These are phyloP conservation scores for Trichoderma sp. DNA, from an alignment of 2,329 filamentous ascomycete species.

Conservation along the genomic window DNA sequence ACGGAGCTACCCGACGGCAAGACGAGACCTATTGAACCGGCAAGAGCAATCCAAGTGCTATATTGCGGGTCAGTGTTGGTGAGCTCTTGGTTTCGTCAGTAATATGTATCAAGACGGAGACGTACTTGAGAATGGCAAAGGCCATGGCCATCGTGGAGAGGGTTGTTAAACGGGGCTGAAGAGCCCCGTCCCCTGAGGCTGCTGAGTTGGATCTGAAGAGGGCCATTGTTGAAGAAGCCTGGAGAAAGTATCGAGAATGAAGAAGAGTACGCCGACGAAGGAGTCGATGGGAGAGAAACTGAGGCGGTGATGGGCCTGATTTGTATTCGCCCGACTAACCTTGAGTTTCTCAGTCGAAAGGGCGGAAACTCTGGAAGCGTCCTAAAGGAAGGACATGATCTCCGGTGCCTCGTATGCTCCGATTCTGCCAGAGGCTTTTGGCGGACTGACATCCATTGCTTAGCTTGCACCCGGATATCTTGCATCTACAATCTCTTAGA, in stretches of 20 bases:
- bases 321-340: conserved; percentile 17
- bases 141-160: conserved; percentile 22
- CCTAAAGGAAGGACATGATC: conserved; percentile 17
- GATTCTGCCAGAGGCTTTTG: conserved; percentile 12
- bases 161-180: conserved; percentile 19
- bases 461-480: conserved; percentile 4
- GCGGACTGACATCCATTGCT: conserved; percentile 5
- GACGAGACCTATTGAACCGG: conserved; percentile 20
- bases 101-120: neutral
- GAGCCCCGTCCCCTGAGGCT: conserved; percentile 15
- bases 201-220: conserved; percentile 4
- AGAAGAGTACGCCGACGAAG: neutral
- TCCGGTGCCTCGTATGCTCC: conserved; percentile 5
- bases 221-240: conserved; percentile 4
- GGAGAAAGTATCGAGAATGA: neutral
- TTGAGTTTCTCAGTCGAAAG: conserved; percentile 4
- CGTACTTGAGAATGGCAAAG: conserved; percentile 23
- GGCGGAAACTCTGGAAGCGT: conserved; percentile 3
- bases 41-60: conserved; percentile 21
- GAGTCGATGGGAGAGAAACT: neutral
- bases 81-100: neutral
- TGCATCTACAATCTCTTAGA: conserved; percentile 2
- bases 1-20: conserved; percentile 11
- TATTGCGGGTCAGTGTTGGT: neutral
- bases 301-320: conserved; percentile 18